Percentiles rank a stretch among this genome's conserved stretches.
These are phyloP conservation scores for Rhizophagus prolifer DNA, from an alignment of 192 early-diverging fungal genomes.

Conservation along the genomic window DNA sequence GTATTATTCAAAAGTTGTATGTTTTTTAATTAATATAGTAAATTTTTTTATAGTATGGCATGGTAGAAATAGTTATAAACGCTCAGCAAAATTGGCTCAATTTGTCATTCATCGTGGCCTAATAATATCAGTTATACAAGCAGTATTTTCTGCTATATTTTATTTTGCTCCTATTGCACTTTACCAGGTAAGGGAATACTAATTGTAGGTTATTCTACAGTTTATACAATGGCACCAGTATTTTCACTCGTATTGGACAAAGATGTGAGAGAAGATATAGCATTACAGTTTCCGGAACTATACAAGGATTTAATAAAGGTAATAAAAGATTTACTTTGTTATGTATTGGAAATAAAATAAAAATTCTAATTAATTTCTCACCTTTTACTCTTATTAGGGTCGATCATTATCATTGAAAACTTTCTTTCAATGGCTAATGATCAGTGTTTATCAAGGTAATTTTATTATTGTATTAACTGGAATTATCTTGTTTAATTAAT, in stretches of 20 bases:
- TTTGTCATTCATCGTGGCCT: constrained; percentile 97
- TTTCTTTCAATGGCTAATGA: constrained; percentile 92
- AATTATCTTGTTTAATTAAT: not conserved
- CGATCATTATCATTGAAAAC: constrained; percentile 88
- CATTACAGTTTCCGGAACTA: constrained; percentile 88
- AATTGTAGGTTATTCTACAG: constrained; percentile 91
- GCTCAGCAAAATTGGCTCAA: constrained; percentile 90
- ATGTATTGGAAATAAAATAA: not conserved
- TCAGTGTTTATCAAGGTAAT: constrained; percentile 94
- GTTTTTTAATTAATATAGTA: not conserved
- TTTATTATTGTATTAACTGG: constrained; percentile 44
- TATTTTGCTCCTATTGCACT: constrained; percentile 97
- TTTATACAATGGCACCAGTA: constrained; percentile 96
- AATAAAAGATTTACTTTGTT: constrained; percentile 10
- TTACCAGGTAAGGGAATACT: constrained; percentile 79
- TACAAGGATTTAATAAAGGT: constrained; percentile 92
- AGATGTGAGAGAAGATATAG: constrained; percentile 87
- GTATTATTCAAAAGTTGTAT: not conserved
- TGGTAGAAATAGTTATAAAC: constrained; percentile 91
- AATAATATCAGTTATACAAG: constrained; percentile 98
- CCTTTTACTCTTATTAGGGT: constrained; percentile 49
- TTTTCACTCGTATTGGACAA: constrained; percentile 92
- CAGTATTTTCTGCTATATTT: constrained; percentile 93
- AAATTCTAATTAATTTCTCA: not conserved
- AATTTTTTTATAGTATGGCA: constrained; percentile 70